Conservation (phyloP, 2,329 filamentous ascomycete species). For the Ophiobolus disseminans region DNA sequence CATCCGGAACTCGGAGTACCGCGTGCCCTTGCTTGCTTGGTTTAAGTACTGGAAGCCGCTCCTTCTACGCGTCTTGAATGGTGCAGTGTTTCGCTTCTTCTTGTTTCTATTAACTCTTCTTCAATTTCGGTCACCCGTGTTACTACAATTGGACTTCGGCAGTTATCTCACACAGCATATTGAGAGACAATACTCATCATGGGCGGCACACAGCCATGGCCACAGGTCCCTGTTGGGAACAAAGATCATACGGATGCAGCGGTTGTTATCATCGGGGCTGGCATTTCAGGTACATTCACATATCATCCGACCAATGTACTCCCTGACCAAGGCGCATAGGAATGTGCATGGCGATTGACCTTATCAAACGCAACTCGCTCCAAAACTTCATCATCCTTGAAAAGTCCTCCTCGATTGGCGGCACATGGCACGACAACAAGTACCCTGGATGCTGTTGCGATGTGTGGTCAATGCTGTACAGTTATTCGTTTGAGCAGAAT, state of each 20-base stretch:
- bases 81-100: not conserved
- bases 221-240: constrained; percentile 56
- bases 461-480: constrained; percentile 64
- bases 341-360: constrained; percentile 64
- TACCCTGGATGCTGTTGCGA: constrained; percentile 65
- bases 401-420: constrained; percentile 61
- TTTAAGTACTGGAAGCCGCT: not conserved
- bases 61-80: not conserved
- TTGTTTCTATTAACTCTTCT: not conserved
- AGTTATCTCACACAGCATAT: not conserved
- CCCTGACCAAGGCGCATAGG: constrained; percentile 38
- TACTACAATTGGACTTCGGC: not conserved
- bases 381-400: constrained; percentile 65
- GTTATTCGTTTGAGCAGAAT: constrained; percentile 67
- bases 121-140: not conserved
- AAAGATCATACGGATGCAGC: constrained; percentile 60
- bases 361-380: constrained; percentile 60
- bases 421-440: constrained; percentile 63
- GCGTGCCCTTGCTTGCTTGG: not conserved
- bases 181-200: constrained; percentile 27
- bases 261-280: constrained; percentile 65
- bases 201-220: constrained; percentile 54
- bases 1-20: not conserved
- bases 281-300: constrained; percentile 55
- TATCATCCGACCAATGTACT: not conserved